Base-by-base conservation (phyloP, 2,329 filamentous ascomycete genomes). In the Aspergillus costaricaensis region DNA sequence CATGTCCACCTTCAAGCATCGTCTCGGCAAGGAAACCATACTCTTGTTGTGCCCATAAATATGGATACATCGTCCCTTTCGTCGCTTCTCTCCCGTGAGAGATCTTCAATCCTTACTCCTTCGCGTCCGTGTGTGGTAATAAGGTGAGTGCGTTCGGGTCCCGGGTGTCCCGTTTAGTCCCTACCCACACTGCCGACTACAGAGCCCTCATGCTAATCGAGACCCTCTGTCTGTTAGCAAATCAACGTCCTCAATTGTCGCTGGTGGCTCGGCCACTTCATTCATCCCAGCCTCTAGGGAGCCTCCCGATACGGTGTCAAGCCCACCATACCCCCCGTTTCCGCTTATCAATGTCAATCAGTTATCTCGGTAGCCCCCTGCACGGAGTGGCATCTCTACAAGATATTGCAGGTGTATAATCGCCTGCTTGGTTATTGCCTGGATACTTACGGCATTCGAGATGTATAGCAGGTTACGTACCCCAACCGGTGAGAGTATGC, bases 101-200 rank as follows among this genome's bases (percentile, higher is more conserved):
- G 10, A 23, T 49, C 44, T 49, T 49, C 44, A n/a, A 9, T 23
- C 21, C 44, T 12, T 5, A 9, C 23, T 19, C 23, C 14, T 49
- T 23, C 41, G 23, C 44, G 25, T 30, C 25, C 23, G 41, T 23
- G 19, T 12, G 41, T 23, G 21, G 12, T 44, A 44, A 23, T 44
- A 49, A 49, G 14, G 44, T 49, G 44, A 49, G 44, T 49, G 21
- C 25, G 44, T 44, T 44, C 44, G 21, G 44, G 21, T 49, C 21
- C 44, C 23, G 44, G 41, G 41, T 44, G 41, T 44, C 19, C 41
- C 41, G 17, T 44, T 44, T 44, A 44, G 44, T 19, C 44, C 44
- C 21, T 49, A n/a, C 44, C 44, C 44, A 49, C 44, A 49, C 44
- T 49, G 44, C 44, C 44, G 44, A 49, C 21, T 27, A 30, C 44